Evolutionary conservation across 1,284 basidiomycete species (phyloP).

Genomic region (Cutaneotrichosporon sp.): DNA sequence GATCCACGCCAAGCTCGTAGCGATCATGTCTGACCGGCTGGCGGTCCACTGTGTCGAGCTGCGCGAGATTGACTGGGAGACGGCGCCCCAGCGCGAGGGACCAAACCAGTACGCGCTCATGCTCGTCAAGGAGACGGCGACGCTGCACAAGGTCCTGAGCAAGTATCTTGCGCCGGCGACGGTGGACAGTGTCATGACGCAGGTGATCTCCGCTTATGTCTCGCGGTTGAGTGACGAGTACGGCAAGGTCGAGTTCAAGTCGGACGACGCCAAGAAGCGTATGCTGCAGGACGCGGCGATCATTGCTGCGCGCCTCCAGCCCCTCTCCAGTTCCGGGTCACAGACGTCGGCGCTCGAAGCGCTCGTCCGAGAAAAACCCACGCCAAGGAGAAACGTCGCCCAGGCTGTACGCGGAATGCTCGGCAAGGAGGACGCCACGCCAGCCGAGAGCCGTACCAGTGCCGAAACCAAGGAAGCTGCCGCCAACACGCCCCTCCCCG

Average conservation of each 20-base stretch:
- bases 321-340: slow-evolving; percentile 58
- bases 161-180: slow-evolving; percentile 74
- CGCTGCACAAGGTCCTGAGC: slow-evolving; percentile 90
- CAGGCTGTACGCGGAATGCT: slow-evolving; percentile 38
- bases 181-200: slow-evolving; percentile 85
- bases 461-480: slow-evolving; percentile 1
- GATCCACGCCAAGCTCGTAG: slow-evolving; percentile 93
- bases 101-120: slow-evolving; percentile 74
- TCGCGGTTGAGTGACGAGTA: slow-evolving; percentile 80
- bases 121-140: slow-evolving; percentile 90
- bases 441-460: background rate
- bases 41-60: slow-evolving; percentile 62
- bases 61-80: slow-evolving; percentile 71
- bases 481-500: no score
- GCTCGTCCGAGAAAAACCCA: slow-evolving; percentile 66
- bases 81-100: slow-evolving; percentile 53
- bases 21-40: slow-evolving; percentile 96
- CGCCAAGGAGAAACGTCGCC: slow-evolving; percentile 38
- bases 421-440: slow-evolving; percentile 11
- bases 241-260: slow-evolving; percentile 69
- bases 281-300: slow-evolving; percentile 71
- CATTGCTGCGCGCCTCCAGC: slow-evolving; percentile 65
- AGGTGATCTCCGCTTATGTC: slow-evolving; percentile 87
- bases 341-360: slow-evolving; percentile 65
- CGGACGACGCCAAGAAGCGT: slow-evolving; percentile 71